Evolutionary conservation across 1,284 basidiomycete species (phyloP), one percentile per base, ranked within the genome.

Genomic region (Ustilago tritici): DNA sequence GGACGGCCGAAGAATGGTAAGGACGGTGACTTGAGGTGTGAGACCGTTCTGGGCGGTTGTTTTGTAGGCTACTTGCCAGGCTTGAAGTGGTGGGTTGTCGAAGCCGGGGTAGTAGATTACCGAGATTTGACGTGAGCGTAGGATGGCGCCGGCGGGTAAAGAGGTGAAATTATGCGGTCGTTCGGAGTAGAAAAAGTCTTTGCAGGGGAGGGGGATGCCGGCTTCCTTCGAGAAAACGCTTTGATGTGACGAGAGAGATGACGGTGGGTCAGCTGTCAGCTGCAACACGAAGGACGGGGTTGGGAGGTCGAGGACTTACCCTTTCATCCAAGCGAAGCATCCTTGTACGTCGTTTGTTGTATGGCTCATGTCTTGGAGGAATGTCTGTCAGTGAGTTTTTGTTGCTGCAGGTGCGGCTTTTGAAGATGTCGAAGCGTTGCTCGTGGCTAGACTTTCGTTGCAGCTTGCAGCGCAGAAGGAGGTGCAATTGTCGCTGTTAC

Each of bases 161-260:
- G 68, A 31, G 7, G 69, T 49, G 34, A 77, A 79, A 46, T 59
- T 46, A 28, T 46, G 32, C 17, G 59, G 43, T n/a, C 73, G 68
- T 2, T 55, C 53, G 15, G 38, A 52, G 70, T 84, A 84, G 74
- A 83, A 84, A 3, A 70, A 49, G 38, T 83, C 83, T 31, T 79
- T 49, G 2, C 15, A 41, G 1, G 78, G 78, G 2, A 69, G 36
- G 0, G 56, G 55, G 31, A 74, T 67, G n/a, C 23, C 46, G 1
- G 32, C 41, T 19, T 68, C 64, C n/a, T 71, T 71, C 49, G 68
- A 60, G 54, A 76, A 76, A 2, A 68, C 10, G 7, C 72, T 70
- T 32, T 40, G 8, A 40, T 28, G 2, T 28, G 23, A 28, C 28
- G 36, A 54, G 23, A 6, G 11, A 38, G 12, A 36, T 10, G 43